A percentile compares a stretch with the other conserved stretches of the same genome.
These are phyloP conservation scores for Cyberlindnera subsufficiens DNA, from an alignment of 805 yeast species.

Conservation along the genomic window DNA sequence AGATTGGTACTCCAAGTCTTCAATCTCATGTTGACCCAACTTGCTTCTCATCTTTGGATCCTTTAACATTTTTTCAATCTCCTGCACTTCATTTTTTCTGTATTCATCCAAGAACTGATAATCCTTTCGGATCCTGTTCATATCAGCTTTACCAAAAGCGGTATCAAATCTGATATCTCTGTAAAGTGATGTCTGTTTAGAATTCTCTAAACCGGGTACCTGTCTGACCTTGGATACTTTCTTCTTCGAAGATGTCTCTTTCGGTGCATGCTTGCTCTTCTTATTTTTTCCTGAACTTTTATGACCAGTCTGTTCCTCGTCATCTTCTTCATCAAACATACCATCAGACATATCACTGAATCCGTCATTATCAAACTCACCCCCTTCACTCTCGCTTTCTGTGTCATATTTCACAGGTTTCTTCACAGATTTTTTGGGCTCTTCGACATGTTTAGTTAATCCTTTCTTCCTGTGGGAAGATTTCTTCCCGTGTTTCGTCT, in stretches of 20 bases:
- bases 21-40: conserved; percentile 38
- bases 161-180: conserved; percentile 88
- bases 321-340: conserved; percentile 25
- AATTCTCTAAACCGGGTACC: conserved; percentile 58
- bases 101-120: conserved; percentile 86
- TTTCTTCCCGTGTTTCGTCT: conserved; percentile 4
- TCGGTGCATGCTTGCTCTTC: conserved; percentile 80
- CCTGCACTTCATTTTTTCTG: conserved; percentile 63
- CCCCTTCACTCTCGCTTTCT: conserved; percentile 1
- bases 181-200: conserved; percentile 38
- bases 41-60: conserved; percentile 42
- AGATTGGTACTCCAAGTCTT: conserved; percentile 47
- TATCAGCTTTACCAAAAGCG: conserved; percentile 80
- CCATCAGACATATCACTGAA: conserved; percentile 31
- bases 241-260: conserved; percentile 67
- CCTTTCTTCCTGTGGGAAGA: not conserved
- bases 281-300: conserved; percentile 21
- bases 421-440: not conserved
- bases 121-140: conserved; percentile 59
- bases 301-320: conserved; percentile 12
- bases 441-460: not conserved
- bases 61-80: conserved; percentile 50
- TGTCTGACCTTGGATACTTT: conserved; percentile 67
- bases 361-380: conserved; percentile 10
- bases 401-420: conserved; percentile 1